A percentile compares a stretch with the other conserved stretches of the same genome.
These are phyloP conservation scores for Helicosporidium sp. DNA, from an alignment of 139 green algal genomes.

Conservation along the genomic window DNA sequence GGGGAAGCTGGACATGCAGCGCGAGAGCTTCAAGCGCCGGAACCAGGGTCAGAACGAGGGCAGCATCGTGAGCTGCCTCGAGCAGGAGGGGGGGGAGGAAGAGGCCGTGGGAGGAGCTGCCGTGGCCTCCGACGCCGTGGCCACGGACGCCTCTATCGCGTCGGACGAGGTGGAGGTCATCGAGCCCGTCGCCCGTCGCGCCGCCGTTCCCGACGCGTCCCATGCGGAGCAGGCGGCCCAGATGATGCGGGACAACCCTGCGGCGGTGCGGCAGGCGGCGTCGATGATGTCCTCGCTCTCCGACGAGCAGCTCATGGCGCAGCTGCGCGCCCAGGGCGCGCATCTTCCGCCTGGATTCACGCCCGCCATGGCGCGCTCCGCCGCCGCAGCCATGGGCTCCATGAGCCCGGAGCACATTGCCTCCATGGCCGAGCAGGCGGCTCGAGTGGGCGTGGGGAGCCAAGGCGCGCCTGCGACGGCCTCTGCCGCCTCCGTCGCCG, in stretches of 20 bases:
- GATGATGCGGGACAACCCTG: slow-evolving; percentile 11
- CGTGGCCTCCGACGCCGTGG: too few species aligned
- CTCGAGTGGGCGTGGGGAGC: too few species aligned
- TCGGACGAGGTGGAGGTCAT: neutral
- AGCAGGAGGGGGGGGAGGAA: too few species aligned
- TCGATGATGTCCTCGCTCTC: slow-evolving; percentile 3
- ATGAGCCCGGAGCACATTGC: slow-evolving; percentile 7
- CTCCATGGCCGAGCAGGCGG: slow-evolving; percentile 1
- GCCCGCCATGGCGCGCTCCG: slow-evolving; percentile 6
- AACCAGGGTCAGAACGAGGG: too few species aligned
- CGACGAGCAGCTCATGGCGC: slow-evolving; percentile 4
- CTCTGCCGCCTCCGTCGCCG: neutral
- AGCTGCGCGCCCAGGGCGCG: slow-evolving; percentile 1
- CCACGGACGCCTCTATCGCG: too few species aligned
- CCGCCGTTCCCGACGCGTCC: neutral
- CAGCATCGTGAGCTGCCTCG: too few species aligned
- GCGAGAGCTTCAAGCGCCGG: too few species aligned
- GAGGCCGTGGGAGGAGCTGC: too few species aligned
- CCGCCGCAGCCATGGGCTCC: slow-evolving; percentile 3
- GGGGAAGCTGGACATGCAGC: too few species aligned
- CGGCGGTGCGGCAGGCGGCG: slow-evolving; percentile 4
- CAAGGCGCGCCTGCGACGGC: too few species aligned
- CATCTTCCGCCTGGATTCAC: slow-evolving; percentile 8
- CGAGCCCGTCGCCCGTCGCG: neutral
- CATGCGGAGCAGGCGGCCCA: slow-evolving; percentile 1